These are phyloP conservation scores for Colletotrichum tofieldiae DNA, from an alignment of 2,329 filamentous ascomycete species.

Conservation along the genomic window DNA sequence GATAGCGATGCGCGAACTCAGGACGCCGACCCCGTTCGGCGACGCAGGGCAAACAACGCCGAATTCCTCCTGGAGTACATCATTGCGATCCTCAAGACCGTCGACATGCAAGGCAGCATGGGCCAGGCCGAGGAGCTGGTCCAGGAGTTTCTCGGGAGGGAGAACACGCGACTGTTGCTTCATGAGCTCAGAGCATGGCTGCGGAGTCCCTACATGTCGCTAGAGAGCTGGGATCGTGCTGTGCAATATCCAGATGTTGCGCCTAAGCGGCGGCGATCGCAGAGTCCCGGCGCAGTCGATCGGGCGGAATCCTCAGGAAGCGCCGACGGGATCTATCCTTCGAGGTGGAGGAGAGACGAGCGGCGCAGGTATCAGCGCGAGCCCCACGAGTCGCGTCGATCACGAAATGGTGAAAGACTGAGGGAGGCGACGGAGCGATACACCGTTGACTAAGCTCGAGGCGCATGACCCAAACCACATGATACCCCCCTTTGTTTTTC, in stretches of 20 bases:
- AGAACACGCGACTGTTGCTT: slow-evolving; percentile 81
- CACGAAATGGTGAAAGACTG: slow-evolving; percentile 31
- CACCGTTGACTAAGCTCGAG: slow-evolving; percentile 19
- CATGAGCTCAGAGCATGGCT: slow-evolving; percentile 90
- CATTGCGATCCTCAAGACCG: slow-evolving; percentile 84
- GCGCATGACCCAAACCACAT: slow-evolving; percentile 1
- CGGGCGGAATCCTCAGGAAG: slow-evolving; percentile 9
- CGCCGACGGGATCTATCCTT: slow-evolving; percentile 37
- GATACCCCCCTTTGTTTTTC: slow-evolving; percentile 16
- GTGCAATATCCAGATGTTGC: slow-evolving; percentile 75
- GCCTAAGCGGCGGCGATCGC: slow-evolving; percentile 34
- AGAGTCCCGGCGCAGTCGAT: slow-evolving; percentile 22
- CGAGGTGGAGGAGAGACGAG: slow-evolving; percentile 42
- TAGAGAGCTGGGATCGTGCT: slow-evolving; percentile 85
- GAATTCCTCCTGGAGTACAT: slow-evolving; percentile 92
- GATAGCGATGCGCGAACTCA: slow-evolving; percentile 38
- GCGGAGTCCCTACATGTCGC: slow-evolving; percentile 80
- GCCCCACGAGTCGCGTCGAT: slow-evolving; percentile 24
- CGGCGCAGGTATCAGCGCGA: slow-evolving; percentile 30
- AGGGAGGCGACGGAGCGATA: slow-evolving; percentile 38
- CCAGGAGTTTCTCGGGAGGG: slow-evolving; percentile 82
- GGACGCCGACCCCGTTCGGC: slow-evolving; percentile 37
- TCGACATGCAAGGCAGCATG: slow-evolving; percentile 84
- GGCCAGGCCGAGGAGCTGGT: slow-evolving; percentile 87
- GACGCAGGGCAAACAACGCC: slow-evolving; percentile 73